Evolutionary conservation across 1,139 yeast genomes (phyloP).

Genomic region (Diutina pseudorugosa): DNA sequence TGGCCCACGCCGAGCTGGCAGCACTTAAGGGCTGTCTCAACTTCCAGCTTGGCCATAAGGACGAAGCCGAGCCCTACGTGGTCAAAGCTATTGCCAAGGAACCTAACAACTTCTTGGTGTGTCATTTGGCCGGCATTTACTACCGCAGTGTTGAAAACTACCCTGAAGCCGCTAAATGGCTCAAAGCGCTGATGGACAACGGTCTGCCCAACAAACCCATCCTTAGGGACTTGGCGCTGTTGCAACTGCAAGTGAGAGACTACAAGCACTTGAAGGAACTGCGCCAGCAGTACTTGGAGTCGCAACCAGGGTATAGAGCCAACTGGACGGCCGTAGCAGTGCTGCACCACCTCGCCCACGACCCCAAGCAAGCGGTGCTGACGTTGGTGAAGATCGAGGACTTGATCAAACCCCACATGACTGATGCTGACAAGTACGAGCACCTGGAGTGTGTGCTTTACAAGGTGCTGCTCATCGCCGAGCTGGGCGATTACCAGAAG

Average conservation of each 20-base stretch:
- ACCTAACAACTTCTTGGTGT: slow-evolving; percentile 49
- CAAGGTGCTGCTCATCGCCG: slow-evolving; percentile 54
- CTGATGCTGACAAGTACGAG: slow-evolving; percentile 59
- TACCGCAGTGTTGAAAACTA: slow-evolving; percentile 62
- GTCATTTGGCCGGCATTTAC: slow-evolving; percentile 81
- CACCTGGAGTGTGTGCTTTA: slow-evolving; percentile 72
- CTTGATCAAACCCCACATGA: slow-evolving; percentile 54
- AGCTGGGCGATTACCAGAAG: slow-evolving; percentile 47
- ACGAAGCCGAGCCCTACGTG: slow-evolving; percentile 57
- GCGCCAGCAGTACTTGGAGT: slow-evolving; percentile 59
- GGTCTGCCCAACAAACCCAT: slow-evolving; percentile 75
- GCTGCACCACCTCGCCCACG: slow-evolving; percentile 68
- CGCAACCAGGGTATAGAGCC: slow-evolving; percentile 75
- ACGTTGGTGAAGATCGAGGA: slow-evolving; percentile 68
- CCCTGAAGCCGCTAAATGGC: slow-evolving; percentile 70
- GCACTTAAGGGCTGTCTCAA: slow-evolving; percentile 76
- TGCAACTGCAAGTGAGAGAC: slow-evolving; percentile 74
- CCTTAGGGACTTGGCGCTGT: slow-evolving; percentile 66
- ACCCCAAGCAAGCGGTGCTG: slow-evolving; percentile 54
- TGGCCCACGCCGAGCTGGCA: slow-evolving; percentile 68
- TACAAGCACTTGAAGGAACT: slow-evolving; percentile 49
- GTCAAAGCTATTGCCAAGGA: slow-evolving; percentile 49
- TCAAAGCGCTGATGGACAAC: slow-evolving; percentile 62
- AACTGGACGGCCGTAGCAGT: slow-evolving; percentile 88
- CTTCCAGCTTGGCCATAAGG: slow-evolving; percentile 37